Evolutionary conservation across 1,284 basidiomycete genomes (phyloP).

Genomic region (Trichosporon inkin): DNA sequence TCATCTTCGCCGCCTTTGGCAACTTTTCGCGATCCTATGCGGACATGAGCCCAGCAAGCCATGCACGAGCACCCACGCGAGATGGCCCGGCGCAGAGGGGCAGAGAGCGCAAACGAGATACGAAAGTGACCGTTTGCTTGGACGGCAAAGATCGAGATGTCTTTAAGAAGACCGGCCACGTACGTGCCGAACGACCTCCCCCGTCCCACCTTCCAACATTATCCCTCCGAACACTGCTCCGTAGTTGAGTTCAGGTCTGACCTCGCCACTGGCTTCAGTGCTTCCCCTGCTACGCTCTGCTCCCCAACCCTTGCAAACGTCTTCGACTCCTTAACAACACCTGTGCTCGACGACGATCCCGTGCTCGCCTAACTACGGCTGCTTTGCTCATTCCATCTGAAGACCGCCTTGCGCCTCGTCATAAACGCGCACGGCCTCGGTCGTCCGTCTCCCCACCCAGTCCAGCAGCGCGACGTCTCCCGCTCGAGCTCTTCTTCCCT

Average conservation of each 20-base stretch:
- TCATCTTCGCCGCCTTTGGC: conserved; percentile 5
- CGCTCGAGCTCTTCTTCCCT: no score
- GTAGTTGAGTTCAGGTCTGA: background rate
- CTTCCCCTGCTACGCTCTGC: no score
- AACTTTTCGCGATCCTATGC: conserved; percentile 2
- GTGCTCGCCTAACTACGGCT: no score
- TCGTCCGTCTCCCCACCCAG: background rate
- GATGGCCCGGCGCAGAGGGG: background rate
- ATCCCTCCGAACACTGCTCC: background rate
- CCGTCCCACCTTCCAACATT: background rate
- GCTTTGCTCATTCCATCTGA: no score
- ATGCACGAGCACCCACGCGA: conserved; percentile 6
- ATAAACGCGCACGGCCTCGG: background rate
- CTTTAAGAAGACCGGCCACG: background rate
- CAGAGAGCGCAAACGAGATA: background rate
- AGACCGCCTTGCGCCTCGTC: background rate
- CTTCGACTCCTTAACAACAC: no score
- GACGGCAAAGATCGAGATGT: conserved; percentile 2
- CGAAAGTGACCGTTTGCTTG: background rate
- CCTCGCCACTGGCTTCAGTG: no score
- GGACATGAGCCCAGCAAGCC: background rate
- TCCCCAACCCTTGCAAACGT: no score
- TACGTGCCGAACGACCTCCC: background rate
- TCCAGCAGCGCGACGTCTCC: background rate
- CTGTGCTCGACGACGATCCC: no score